Evolutionary conservation across 805 yeast species (phyloP).

Genomic region (Limtongozyma cylindracea): DNA sequence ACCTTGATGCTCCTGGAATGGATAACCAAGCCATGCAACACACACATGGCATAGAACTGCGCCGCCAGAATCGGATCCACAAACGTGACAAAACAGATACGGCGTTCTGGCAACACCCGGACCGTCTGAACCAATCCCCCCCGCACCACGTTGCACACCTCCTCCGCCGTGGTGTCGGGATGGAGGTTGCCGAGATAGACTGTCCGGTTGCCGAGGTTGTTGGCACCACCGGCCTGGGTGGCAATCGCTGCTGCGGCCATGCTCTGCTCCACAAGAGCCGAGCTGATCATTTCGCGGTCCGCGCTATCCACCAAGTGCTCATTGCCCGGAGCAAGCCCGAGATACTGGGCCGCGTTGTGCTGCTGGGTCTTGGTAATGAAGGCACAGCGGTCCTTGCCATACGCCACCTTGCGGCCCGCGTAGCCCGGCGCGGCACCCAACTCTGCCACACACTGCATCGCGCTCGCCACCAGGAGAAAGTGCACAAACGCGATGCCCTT

Average conservation of each 20-base stretch:
- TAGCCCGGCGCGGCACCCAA: slow-evolving; percentile 46
- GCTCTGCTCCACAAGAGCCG: slow-evolving; percentile 72
- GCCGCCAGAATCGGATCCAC: slow-evolving; percentile 96
- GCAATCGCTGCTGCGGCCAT: slow-evolving; percentile 98
- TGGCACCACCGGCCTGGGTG: slow-evolving; percentile 81
- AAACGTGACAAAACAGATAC: slow-evolving; percentile 84
- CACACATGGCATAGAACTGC: slow-evolving; percentile 87
- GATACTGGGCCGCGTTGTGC: slow-evolving; percentile 87
- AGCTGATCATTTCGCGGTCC: slow-evolving; percentile 35
- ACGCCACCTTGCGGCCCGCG: slow-evolving; percentile 54
- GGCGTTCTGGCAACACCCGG: slow-evolving; percentile 59
- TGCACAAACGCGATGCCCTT: slow-evolving; percentile 83
- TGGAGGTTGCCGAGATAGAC: slow-evolving; percentile 81
- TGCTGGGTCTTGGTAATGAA: slow-evolving; percentile 88
- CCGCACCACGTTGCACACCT: slow-evolving; percentile 85
- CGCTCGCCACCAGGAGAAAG: slow-evolving; percentile 62
- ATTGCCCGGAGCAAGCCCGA: slow-evolving; percentile 77
- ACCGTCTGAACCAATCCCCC: slow-evolving; percentile 83
- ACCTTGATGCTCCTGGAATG: slow-evolving; percentile 73
- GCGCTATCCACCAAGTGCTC: slow-evolving; percentile 58
- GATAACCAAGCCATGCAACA: slow-evolving; percentile 67
- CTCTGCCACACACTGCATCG: slow-evolving; percentile 64
- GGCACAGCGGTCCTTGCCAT: slow-evolving; percentile 90
- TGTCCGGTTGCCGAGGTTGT: slow-evolving; percentile 80
- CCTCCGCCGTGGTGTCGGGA: slow-evolving; percentile 71